phyloP scores from a whole-genome alignment of 1,284 basidiomycete species.

The Boletus sp. region DNA sequence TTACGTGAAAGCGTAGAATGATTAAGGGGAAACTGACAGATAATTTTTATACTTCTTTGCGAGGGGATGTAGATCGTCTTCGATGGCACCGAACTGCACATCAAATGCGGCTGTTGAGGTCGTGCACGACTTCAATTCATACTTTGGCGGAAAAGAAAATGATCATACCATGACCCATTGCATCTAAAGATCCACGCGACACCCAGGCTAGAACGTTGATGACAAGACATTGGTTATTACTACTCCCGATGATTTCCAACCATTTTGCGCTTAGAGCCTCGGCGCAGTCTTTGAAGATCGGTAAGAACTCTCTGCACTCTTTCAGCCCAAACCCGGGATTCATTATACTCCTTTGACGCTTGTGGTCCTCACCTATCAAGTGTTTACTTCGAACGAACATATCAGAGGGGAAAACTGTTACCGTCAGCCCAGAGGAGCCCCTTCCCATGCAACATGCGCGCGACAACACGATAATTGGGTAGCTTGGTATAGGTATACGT shows the following conservation, averaged over 20 bases:
- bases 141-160: constrained; percentile 3
- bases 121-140: background rate
- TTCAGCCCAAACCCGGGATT: constrained; percentile 41
- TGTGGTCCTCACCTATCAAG: constrained; percentile 38
- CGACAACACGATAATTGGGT: constrained; percentile 28
- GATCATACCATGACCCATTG: constrained; percentile 38
- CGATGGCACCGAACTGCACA: constrained; percentile 35
- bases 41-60: constrained; percentile 31
- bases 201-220: constrained; percentile 39
- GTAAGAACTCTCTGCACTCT: constrained; percentile 33
- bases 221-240: constrained; percentile 24
- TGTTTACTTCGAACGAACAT: background rate
- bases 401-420: constrained; percentile 12
- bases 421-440: constrained; percentile 41
- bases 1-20: background rate
- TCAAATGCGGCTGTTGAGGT: constrained; percentile 39
- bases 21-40: constrained; percentile 27
- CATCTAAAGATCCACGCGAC: constrained; percentile 39
- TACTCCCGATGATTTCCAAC: constrained; percentile 37
- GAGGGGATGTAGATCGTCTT: constrained; percentile 37
- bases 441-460: constrained; percentile 32
- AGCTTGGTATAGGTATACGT: constrained; percentile 38
- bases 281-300: constrained; percentile 31
- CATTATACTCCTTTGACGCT: constrained; percentile 41
- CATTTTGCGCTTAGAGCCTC: constrained; percentile 34